A percentile compares a stretch with the other conserved stretches of the same genome.
Conservation (phyloP, 768 basidiomycete genomes). For the Pulveroboletus sp. region DNA sequence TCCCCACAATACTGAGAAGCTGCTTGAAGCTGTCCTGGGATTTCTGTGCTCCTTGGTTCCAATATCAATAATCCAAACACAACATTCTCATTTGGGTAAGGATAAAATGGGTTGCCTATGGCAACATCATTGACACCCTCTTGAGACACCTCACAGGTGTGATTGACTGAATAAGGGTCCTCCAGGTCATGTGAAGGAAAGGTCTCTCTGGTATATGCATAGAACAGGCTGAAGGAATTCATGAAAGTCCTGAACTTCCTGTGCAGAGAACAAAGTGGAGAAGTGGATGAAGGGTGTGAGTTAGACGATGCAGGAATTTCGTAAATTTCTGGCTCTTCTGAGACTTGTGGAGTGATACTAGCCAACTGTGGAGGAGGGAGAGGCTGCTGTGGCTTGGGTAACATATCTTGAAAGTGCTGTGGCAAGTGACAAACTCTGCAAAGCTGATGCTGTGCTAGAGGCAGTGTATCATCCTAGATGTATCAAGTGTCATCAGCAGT, state of each 20-base stretch:
- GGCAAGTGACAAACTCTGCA: background rate
- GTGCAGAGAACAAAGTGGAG: too few relatives aligned
- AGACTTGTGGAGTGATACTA: background rate
- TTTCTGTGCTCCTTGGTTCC: background rate
- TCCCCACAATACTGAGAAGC: too few relatives aligned
- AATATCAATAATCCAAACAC: background rate
- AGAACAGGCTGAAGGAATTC: background rate
- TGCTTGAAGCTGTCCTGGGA: too few relatives aligned
- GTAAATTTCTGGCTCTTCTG: background rate
- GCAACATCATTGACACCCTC: too few relatives aligned
- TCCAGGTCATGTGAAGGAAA: too few relatives aligned
- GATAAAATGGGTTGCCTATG: too few relatives aligned
- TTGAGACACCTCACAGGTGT: too few relatives aligned
- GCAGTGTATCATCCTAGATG: background rate
- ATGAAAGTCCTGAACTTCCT: background rate
- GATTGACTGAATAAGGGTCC: too few relatives aligned
- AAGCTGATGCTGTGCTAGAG: background rate
- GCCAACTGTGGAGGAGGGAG: background rate
- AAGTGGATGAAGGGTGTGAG: too few relatives aligned
- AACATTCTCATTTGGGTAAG: too few relatives aligned
- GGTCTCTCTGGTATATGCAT: too few relatives aligned
- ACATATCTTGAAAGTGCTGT: background rate
- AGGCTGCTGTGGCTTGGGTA: background rate
- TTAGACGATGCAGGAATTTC: too few relatives aligned
- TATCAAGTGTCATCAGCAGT: background rate